Evolutionary conservation across 441 rosid genomes (phyloP).

Genomic region (Rhodomyrtus psidioides): DNA sequence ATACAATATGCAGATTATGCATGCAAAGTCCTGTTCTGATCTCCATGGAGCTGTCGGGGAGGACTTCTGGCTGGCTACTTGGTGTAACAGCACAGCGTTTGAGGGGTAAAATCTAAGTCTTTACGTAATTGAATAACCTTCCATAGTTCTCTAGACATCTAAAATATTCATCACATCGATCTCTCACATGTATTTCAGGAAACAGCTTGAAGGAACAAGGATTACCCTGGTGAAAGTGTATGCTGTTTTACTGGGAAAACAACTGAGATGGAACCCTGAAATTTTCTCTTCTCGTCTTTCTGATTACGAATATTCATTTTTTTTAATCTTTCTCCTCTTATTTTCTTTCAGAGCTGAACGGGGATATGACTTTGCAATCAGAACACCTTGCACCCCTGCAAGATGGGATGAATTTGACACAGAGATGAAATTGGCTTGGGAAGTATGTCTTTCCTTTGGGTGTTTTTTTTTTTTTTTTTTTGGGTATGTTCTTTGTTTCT

Average conservation of each 20-base stretch:
- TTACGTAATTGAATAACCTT: neutral
- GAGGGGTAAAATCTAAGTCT: slow-evolving; percentile 51
- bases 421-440: slow-evolving; percentile 94
- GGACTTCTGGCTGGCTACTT: slow-evolving; percentile 97
- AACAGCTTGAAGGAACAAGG: slow-evolving; percentile 95
- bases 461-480: neutral
- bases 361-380: slow-evolving; percentile 82
- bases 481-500: neutral
- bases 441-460: slow-evolving; percentile 42
- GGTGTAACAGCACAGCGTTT: slow-evolving; percentile 78
- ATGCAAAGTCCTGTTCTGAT: slow-evolving; percentile 72
- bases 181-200: slow-evolving; percentile 36
- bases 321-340: neutral
- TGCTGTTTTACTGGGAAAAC: neutral
- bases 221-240: slow-evolving; percentile 73
- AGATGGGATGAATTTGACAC: slow-evolving; percentile 93
- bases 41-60: slow-evolving; percentile 80
- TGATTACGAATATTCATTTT: neutral
- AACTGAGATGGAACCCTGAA: neutral
- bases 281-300: neutral
- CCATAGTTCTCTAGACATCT: neutral
- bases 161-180: neutral
- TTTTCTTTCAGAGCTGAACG: slow-evolving; percentile 47
- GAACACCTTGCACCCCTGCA: slow-evolving; percentile 94
- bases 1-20: slow-evolving; percentile 45